Evolutionary conservation across 1,139 yeast species (phyloP), one percentile per base, ranked within the genome.

Genomic region (Yamadazyma buinensis): DNA sequence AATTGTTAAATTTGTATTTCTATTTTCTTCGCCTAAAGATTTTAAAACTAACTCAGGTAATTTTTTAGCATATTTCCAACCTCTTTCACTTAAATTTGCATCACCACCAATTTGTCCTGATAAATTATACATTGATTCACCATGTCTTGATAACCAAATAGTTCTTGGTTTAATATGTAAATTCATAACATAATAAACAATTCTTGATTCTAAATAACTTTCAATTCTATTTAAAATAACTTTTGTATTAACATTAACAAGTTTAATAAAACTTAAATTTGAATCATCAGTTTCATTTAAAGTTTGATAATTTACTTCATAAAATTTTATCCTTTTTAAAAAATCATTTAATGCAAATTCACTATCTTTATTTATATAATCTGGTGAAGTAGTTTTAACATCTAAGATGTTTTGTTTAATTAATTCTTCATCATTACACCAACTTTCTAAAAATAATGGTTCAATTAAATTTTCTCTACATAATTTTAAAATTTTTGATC

Each of bases 101-200:
- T 92, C 97, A 18, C 98, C 98, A 20, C 98, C 98, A 43, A 92
- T 84, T 60, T 88, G 88, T 23, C 97, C 97, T 32, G 92, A 88
- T 45, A 92, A 72, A 57, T 92, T 92, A 64, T 82, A 92, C 55
- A 80, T 82, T 2, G 95, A 84, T 62, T 92, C 98, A 23, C 98
- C 98, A 51, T 92, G 98, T 48, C 98, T 76, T 32, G 95, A 85
- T 36, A 92, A 70, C 90, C 95, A 92, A 42, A 92, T 88, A 44
- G 83, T 75, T 47, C 97, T 75, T 23, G 96, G 95, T 55, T 86
- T 86, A 46, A 88, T 86, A 59, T 90, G 97, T 48, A 92, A 67
- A 52, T 92, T 92, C 96, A 92, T 90, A 31, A 92, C 87, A 55
- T 88, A 92, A 61, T 90, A 92, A 15, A 90, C 97, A 43, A 92